Evolutionary conservation across 305 asterid genomes (phyloP).

Genomic region (Euphrasia arctica): DNA sequence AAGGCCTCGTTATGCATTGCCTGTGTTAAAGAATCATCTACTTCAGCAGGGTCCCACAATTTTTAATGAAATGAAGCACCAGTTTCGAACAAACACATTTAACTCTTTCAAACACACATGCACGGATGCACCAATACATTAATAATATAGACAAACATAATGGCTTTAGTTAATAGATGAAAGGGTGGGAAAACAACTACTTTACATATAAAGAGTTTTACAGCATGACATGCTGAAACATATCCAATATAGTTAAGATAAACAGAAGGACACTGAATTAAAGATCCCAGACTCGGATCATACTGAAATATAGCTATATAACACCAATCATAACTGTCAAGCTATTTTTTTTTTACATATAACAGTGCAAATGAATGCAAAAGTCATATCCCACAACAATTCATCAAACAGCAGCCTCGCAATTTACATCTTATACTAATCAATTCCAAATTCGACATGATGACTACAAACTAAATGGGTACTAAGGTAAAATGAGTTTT

Average conservation of each 20-base stretch:
- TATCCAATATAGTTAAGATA: not conserved
- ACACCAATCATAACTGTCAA: not conserved
- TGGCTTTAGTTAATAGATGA: not conserved
- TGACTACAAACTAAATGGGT: constrained; percentile 1
- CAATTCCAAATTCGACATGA: not conserved
- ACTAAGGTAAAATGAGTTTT: not conserved
- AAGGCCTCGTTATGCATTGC: constrained; percentile 47
- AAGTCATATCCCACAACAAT: not conserved
- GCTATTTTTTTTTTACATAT: not conserved
- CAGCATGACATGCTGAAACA: not conserved
- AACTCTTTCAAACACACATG: not conserved
- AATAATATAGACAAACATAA: not conserved
- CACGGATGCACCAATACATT: not conserved
- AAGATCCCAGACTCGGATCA: constrained; percentile 6
- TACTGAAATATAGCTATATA: not conserved
- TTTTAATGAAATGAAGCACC: not conserved
- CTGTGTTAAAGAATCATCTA: constrained; percentile 36
- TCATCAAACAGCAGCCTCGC: constrained; percentile 1
- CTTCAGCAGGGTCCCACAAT: not conserved
- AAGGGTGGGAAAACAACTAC: not conserved
- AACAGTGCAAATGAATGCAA: not conserved
- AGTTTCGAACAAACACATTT: not conserved
- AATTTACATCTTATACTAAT: not conserved
- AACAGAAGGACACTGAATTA: not conserved
- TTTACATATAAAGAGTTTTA: not conserved